Conservation (phyloP, 148 eudicot genomes). For the Spergularia bocconei region DNA sequence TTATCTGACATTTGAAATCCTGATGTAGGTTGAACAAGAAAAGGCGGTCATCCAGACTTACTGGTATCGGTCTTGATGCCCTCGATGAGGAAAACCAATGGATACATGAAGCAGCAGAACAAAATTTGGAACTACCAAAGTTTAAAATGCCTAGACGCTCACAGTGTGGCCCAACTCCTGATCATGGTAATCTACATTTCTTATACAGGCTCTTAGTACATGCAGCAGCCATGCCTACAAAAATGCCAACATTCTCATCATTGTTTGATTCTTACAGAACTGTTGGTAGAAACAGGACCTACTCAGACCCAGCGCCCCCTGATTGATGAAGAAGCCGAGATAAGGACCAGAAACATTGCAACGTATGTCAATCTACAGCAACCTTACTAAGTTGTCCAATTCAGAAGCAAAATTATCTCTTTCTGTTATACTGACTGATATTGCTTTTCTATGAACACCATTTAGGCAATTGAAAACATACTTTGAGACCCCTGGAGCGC, state of each 20-base stretch:
- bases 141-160: conserved; percentile 51
- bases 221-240: background rate
- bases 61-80: conserved; percentile 56
- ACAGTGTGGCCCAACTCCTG: conserved; percentile 46
- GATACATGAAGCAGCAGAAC: conserved; percentile 39
- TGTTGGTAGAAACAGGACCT: conserved; percentile 74
- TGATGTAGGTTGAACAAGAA: conserved; percentile 54
- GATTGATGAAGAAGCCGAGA: conserved; percentile 56
- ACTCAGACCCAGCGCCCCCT: conserved; percentile 69
- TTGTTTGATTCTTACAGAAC: conserved; percentile 41
- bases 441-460: conserved; percentile 20
- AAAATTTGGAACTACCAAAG: conserved; percentile 33
- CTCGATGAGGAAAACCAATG: conserved; percentile 66
- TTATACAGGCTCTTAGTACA: conserved; percentile 1
- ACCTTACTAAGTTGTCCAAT: conserved; percentile 1
- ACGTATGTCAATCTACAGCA: conserved; percentile 34
- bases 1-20: conserved; percentile 6
- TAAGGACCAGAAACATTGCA: conserved; percentile 54
- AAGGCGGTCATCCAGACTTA: conserved; percentile 58
- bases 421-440: too few relatives aligned
- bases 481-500: conserved; percentile 73
- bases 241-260: background rate
- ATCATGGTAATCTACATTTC: conserved; percentile 44
- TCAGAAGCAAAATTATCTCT: background rate
- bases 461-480: conserved; percentile 80